Evolutionary conservation across 345 rosid species (phyloP), one percentile per base, ranked within the genome.

Genomic region (Ailanthus altissimus): DNA sequence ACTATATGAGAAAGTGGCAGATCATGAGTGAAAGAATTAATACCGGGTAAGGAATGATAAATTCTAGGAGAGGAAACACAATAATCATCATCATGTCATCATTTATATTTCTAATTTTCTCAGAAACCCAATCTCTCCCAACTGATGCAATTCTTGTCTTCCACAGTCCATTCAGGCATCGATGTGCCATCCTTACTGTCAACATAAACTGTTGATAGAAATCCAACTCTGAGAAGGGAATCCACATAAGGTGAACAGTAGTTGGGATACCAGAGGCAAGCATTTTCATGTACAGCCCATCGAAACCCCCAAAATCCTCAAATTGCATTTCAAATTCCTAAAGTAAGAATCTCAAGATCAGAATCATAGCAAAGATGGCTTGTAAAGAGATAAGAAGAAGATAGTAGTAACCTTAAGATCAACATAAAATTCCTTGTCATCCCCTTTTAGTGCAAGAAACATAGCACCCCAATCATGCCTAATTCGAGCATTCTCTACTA

Each of bases 391-490:
- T 54, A 73, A 26, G 20, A 53, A 68, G 51, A 61, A 73, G 70
- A 43, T 40, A 82, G 20, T 74, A 53, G 75, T 51, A 84, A 94
- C 98, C 97, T 91, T 91, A 69, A 91, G 77, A 73, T 92, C 91
- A 76, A 94, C 88, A 77, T 77, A 88, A 83, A 79, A 90, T 81
- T 92, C 94, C 86, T 86, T 88, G 72, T 87, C 90, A 77, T 94
- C 98, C 79, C 94, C 98, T 82, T 94, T 94, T 40, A 94, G 72
- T 62, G 90, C 81, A 81, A 92, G 70, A 83, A 86, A 90, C 98
- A 94, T 92, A 74, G 88, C 88, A 82, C 89, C 97, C 92, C 90
- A 94, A 81, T 94, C 98, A 85, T 92, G 98, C 88, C 98, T 90
- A 80, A 94, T 91, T 75, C 97, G 86, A 66, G 92, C 94, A 85